Evolutionary conservation across 2,329 filamentous ascomycete genomes (phyloP).

Genomic region (Cordyceps farinosa): DNA sequence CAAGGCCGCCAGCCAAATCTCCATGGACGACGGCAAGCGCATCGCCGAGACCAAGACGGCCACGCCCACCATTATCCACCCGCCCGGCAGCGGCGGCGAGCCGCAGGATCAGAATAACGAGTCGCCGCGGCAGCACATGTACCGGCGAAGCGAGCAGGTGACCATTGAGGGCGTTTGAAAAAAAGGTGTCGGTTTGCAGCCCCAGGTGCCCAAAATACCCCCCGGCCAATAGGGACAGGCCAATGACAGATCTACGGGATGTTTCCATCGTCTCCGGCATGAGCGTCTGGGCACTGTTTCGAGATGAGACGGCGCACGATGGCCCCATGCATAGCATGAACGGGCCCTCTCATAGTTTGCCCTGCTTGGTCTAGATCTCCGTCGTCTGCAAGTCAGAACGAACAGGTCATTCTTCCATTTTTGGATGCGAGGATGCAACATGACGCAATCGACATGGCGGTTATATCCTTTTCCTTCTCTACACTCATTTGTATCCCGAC

Average conservation of each 20-base stretch:
- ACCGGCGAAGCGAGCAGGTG: constrained; percentile 52
- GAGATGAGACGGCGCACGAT: constrained; percentile 12
- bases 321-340: constrained; percentile 7
- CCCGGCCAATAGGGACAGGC: neutral
- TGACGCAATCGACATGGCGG: neutral
- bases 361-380: neutral
- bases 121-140: constrained; percentile 34
- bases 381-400: neutral
- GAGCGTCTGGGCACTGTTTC: constrained; percentile 11
- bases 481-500: neutral
- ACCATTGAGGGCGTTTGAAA: constrained; percentile 45
- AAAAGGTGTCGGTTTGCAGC: constrained; percentile 10
- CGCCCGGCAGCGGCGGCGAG: constrained; percentile 9
- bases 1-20: constrained; percentile 18
- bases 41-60: constrained; percentile 37
- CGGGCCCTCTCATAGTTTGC: neutral
- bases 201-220: neutral
- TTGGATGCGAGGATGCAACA: neutral
- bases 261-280: neutral
- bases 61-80: constrained; percentile 46
- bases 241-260: neutral
- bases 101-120: constrained; percentile 22
- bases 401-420: neutral
- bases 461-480: neutral
- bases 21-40: constrained; percentile 27